Percentiles rank a stretch among this genome's conserved stretches.
Evolutionary conservation across 176 grass and related monocot genomes (phyloP).

Genomic region (Zizania latifolia): DNA sequence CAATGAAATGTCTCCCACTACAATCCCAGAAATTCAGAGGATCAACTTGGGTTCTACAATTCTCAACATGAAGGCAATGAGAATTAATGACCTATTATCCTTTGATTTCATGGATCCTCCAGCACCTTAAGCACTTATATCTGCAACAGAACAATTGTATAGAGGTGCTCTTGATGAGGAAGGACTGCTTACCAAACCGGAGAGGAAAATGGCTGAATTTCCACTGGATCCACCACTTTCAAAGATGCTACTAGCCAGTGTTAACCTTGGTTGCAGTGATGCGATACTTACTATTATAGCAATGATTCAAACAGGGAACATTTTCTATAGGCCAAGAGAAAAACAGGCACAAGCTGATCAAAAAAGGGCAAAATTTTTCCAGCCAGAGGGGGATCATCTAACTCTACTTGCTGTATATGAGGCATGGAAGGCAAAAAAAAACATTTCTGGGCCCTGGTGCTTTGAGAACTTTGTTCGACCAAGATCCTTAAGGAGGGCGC

Average conservation of each 20-base stretch:
- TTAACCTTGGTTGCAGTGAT: slow-evolving; percentile 87
- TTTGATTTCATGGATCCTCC: slow-evolving; percentile 98
- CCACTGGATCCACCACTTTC: slow-evolving; percentile 81
- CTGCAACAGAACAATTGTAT: slow-evolving; percentile 87
- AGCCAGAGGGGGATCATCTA: slow-evolving; percentile 91
- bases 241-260: slow-evolving; percentile 90
- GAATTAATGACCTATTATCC: slow-evolving; percentile 89
- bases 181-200: slow-evolving; percentile 81
- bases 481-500: slow-evolving; percentile 74
- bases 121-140: slow-evolving; percentile 88
- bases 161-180: slow-evolving; percentile 90
- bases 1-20: slow-evolving; percentile 90
- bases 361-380: slow-evolving; percentile 88
- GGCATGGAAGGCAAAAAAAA: slow-evolving; percentile 97
- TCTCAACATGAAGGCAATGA: slow-evolving; percentile 96
- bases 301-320: slow-evolving; percentile 94
- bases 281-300: slow-evolving; percentile 94
- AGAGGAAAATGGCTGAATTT: slow-evolving; percentile 97
- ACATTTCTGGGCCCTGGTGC: slow-evolving; percentile 95
- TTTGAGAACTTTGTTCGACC: slow-evolving; percentile 96
- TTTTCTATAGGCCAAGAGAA: slow-evolving; percentile 92
- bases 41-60: slow-evolving; percentile 74
- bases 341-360: slow-evolving; percentile 95
- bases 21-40: slow-evolving; percentile 93
- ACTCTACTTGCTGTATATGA: slow-evolving; percentile 92